These are phyloP conservation scores for Phytophthora fragariae DNA, from an alignment of 352 stramenopile genomes.

Conservation along the genomic window DNA sequence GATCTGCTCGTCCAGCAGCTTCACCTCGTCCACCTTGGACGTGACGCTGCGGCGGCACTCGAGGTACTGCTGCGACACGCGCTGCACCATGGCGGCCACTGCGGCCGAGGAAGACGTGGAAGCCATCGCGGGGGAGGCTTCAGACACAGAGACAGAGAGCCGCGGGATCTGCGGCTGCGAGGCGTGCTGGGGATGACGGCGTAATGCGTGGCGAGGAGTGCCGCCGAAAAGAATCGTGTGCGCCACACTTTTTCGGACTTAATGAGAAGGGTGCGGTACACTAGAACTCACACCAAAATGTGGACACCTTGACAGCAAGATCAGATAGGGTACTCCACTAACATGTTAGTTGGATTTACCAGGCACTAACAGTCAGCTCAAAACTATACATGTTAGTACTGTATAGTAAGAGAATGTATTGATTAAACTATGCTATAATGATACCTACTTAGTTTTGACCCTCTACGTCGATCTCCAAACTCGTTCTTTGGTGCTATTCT, in stretches of 20 bases:
- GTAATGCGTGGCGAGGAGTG: slow-evolving; percentile 38
- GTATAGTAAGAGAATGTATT: too few relatives aligned
- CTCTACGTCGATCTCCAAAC: too few relatives aligned
- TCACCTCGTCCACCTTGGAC: slow-evolving; percentile 82
- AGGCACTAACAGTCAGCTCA: too few relatives aligned
- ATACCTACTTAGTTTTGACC: too few relatives aligned
- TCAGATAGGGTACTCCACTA: neutral
- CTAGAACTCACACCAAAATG: neutral
- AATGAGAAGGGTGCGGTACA: neutral
- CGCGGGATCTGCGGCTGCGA: slow-evolving; percentile 24
- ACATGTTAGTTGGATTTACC: too few relatives aligned
- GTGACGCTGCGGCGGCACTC: slow-evolving; percentile 81
- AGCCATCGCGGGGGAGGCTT: slow-evolving; percentile 43
- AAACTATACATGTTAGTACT: too few relatives aligned
- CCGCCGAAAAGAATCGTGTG: slow-evolving; percentile 1
- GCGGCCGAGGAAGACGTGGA: slow-evolving; percentile 54
- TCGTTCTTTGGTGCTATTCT: too few relatives aligned
- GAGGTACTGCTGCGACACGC: slow-evolving; percentile 84
- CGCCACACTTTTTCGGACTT: slow-evolving; percentile 12
- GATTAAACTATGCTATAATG: too few relatives aligned
- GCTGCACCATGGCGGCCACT: slow-evolving; percentile 75
- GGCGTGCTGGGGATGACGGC: slow-evolving; percentile 19
- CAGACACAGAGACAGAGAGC: slow-evolving; percentile 14
- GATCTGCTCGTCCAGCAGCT: slow-evolving; percentile 78
- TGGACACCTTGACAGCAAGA: neutral